Evolutionary conservation across 2,329 filamentous ascomycete species (phyloP), one percentile per base, ranked within the genome.

Genomic region (Pseudofabraea citricarpa): DNA sequence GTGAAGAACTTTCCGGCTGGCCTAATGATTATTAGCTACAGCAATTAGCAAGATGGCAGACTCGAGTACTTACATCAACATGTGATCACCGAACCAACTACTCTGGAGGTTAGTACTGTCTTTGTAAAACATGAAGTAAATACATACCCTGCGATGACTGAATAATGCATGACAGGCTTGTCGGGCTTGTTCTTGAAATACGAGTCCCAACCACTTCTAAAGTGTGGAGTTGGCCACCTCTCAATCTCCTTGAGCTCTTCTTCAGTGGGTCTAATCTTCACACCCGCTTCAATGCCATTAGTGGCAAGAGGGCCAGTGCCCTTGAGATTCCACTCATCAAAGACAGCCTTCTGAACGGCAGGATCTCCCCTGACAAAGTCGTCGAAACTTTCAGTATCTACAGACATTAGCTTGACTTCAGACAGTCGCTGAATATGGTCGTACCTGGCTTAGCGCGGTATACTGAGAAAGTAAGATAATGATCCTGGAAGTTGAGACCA

Each of bases 81-180:
- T 79, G 53, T 79, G 75, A 59, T 79, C 75, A 22, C 76, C 75
- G 23, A 79, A 79, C 72, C 72, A 79, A 26, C 53, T 56, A n/a
- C n/a, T n/a, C n/a, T n/a, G n/a, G n/a, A n/a, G n/a, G n/a, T n/a
- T n/a, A n/a, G n/a, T n/a, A n/a, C n/a, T n/a, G n/a, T n/a, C n/a
- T n/a, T n/a, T n/a, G n/a, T n/a, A n/a, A n/a, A n/a, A n/a, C n/a
- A n/a, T n/a, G n/a, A 19, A 15, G 4, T 6, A 7, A 8, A 31
- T 19, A 47, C 60, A 54, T 57, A 71, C 50, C 83, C 83, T 13
- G 83, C 70, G 57, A 90, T 89, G 43, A 90, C 78, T 2, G 76
- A 84, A 66, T 90, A 90, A 60, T 90, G 87, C 86, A 90, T 90
- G 33, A 90, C 85, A 0, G 86, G 87, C 73, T 90, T 90, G 65